Conservation (phyloP, 495 filamentous ascomycete genomes). For the Podospora sp. region DNA sequence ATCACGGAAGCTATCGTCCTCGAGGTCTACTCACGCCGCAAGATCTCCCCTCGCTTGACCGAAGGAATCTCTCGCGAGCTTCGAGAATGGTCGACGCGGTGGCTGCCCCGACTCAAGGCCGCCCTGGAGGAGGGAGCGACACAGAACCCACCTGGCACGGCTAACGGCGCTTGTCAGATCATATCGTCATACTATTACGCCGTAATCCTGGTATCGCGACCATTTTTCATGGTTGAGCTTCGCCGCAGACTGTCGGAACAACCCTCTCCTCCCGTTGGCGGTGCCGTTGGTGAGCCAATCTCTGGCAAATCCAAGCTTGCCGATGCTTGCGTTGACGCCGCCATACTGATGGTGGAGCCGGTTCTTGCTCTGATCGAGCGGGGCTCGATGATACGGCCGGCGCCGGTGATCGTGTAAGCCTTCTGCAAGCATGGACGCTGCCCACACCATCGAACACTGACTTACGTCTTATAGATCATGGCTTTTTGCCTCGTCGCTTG, state of each 20-base stretch:
- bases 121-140: conserved; percentile 24
- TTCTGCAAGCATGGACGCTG: neutral
- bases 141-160: conserved; percentile 23
- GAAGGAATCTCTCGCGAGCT: conserved; percentile 50
- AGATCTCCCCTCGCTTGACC: conserved; percentile 48
- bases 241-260: conserved; percentile 41
- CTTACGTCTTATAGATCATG: conserved; percentile 37
- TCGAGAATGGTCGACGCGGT: conserved; percentile 47
- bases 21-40: conserved; percentile 48
- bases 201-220: conserved; percentile 49
- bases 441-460: neutral
- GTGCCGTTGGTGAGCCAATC: conserved; percentile 4
- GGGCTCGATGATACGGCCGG: conserved; percentile 37
- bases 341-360: conserved; percentile 47
- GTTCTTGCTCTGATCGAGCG: conserved; percentile 39
- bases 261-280: neutral
- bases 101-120: conserved; percentile 42
- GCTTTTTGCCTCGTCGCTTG: conserved; percentile 51
- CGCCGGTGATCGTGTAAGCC: conserved; percentile 48
- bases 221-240: conserved; percentile 52
- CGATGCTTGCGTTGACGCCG: conserved; percentile 52
- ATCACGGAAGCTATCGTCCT: conserved; percentile 46
- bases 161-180: conserved; percentile 46
- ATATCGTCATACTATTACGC: conserved; percentile 50
- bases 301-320: conserved; percentile 45